These are phyloP conservation scores for Paragyromitra xinjiangensis DNA, from an alignment of 495 filamentous ascomycete species.

Conservation along the genomic window DNA sequence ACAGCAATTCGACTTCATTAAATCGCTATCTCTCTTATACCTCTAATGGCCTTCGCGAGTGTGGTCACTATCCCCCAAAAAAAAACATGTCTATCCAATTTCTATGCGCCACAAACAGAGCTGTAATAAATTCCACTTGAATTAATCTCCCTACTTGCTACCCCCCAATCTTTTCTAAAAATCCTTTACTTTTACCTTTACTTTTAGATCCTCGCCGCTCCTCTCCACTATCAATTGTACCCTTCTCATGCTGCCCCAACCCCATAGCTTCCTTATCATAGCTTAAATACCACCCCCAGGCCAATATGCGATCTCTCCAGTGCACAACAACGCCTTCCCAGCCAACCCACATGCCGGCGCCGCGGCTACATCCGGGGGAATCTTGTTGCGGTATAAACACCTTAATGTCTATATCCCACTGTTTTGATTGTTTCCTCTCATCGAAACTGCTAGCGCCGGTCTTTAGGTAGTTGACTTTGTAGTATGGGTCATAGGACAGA, in stretches of 20 bases:
- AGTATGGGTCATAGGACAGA: background rate
- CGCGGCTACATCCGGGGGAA: background rate
- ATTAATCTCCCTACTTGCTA: background rate
- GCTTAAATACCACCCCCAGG: background rate
- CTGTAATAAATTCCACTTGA: too few relatives aligned
- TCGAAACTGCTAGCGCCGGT: background rate
- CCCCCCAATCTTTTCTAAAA: background rate
- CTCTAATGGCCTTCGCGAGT: too few relatives aligned
- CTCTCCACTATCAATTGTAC: background rate
- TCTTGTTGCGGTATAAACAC: background rate
- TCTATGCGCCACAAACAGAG: too few relatives aligned
- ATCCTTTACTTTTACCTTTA: background rate
- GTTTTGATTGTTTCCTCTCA: background rate
- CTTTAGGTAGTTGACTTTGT: background rate
- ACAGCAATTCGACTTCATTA: too few relatives aligned
- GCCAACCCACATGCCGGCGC: background rate
- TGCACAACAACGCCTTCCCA: conserved; percentile 9
- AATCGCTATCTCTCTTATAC: too few relatives aligned
- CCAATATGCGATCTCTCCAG: background rate
- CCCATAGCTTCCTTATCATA: background rate
- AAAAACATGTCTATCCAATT: too few relatives aligned
- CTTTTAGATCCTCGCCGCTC: background rate
- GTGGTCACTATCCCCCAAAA: too few relatives aligned
- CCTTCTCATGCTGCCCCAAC: background rate
- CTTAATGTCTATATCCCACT: conserved; percentile 2